Percentiles rank a stretch among this genome's conserved stretches.
Conservation (phyloP, 140 eudicot species). For the Ambrosia hybrid region DNA sequence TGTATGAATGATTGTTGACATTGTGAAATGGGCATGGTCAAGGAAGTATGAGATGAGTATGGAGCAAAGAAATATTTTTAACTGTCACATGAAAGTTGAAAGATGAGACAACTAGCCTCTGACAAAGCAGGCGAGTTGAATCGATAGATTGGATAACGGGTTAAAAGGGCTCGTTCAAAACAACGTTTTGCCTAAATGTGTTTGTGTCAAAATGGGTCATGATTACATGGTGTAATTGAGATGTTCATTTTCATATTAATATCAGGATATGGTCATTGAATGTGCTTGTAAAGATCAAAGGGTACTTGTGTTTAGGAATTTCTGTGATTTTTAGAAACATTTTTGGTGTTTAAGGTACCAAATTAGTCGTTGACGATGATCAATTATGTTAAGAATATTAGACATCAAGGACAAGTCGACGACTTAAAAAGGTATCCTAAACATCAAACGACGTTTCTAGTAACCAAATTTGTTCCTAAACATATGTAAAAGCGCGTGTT, state of each 20-base stretch:
- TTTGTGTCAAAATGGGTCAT: no score
- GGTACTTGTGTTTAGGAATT: not conserved
- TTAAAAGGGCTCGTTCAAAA: no score
- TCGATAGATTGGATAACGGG: no score
- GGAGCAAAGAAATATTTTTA: conserved; percentile 13
- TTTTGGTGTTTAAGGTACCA: conserved; percentile 1
- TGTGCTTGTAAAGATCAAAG: not conserved
- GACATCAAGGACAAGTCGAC: not conserved
- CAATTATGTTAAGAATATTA: not conserved
- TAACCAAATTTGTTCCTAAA: no score
- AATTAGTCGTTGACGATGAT: not conserved
- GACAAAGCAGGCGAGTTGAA: no score
- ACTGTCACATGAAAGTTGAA: conserved; percentile 21
- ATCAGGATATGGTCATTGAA: no score
- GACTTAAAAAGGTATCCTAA: not conserved
- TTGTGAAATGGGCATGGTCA: conserved; percentile 28
- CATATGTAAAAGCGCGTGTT: no score
- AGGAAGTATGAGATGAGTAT: conserved; percentile 29
- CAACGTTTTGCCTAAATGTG: no score
- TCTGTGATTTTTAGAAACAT: not conserved
- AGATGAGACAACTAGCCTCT: not conserved
- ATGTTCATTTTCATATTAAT: no score
- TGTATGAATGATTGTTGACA: conserved; percentile 22
- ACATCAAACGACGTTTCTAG: not conserved
- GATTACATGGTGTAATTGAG: no score